phyloP scores from a whole-genome alignment of 1,139 yeast genomes.

The Debaryomyces udenii region DNA sequence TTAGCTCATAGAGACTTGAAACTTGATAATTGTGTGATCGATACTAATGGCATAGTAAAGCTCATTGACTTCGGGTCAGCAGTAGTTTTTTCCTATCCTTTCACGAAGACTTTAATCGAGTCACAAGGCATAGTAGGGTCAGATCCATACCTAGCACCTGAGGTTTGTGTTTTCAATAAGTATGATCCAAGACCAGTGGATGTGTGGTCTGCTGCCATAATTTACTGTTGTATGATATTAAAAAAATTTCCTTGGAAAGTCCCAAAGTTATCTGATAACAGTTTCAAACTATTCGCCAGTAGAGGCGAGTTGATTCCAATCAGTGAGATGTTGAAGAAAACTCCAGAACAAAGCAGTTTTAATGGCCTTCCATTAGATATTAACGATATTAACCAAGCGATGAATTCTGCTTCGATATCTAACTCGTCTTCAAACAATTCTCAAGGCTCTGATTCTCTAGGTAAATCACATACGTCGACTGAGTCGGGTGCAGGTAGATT shows the following conservation, averaged over 20 bases:
- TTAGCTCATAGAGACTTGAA: conserved; percentile 91
- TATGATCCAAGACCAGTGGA: conserved; percentile 95
- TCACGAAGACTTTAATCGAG: conserved; percentile 75
- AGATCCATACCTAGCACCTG: conserved; percentile 94
- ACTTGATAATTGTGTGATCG: conserved; percentile 91
- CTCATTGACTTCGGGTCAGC: conserved; percentile 94
- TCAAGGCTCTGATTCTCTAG: conserved; percentile 33
- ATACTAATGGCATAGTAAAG: conserved; percentile 81
- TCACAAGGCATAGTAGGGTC: conserved; percentile 93
- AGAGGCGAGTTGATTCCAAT: conserved; percentile 49
- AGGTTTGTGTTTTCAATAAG: conserved; percentile 76
- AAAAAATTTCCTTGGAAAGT: conserved; percentile 97
- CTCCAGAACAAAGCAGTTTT: conserved; percentile 36
- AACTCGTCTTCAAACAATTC: conserved; percentile 7
- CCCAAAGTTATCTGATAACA: conserved; percentile 83
- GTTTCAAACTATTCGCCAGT: conserved; percentile 68
- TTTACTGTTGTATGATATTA: conserved; percentile 93
- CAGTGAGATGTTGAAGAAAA: conserved; percentile 43
- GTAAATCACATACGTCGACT: conserved; percentile 54
- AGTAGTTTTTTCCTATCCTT: conserved; percentile 90
- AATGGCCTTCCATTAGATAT: conserved; percentile 29
- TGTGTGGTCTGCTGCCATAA: conserved; percentile 94
- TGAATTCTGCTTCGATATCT: conserved; percentile 13
- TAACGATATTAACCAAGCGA: conserved; percentile 15
- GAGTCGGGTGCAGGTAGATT: conserved; percentile 73